phyloP scores from a whole-genome alignment of 441 rosid species.

The Pelargonium australe region DNA sequence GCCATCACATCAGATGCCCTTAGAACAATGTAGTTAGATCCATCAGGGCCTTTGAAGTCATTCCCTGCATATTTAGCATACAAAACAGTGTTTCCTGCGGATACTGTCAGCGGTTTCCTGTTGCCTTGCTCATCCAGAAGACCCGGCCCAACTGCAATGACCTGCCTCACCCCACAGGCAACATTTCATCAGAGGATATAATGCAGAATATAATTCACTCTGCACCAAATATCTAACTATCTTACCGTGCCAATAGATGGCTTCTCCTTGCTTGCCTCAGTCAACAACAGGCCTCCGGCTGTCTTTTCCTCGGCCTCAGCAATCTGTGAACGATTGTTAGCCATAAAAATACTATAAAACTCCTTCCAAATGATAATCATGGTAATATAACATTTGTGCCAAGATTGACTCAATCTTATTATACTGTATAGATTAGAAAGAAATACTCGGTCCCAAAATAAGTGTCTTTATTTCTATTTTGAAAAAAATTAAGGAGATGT shows the following conservation, averaged over 20 bases:
- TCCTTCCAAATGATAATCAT: neutral
- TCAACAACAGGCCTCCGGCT: constrained; percentile 81
- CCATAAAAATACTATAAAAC: neutral
- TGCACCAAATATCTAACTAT: neutral
- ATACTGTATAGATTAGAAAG: too few species aligned
- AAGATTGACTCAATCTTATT: neutral
- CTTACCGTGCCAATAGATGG: constrained; percentile 82
- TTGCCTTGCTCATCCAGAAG: constrained; percentile 70
- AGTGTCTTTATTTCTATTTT: too few species aligned
- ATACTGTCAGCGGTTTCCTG: constrained; percentile 36
- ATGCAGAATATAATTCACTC: neutral
- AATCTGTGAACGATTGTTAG: constrained; percentile 37
- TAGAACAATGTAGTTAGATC: constrained; percentile 67
- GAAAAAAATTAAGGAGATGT: too few species aligned
- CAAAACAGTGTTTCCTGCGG: constrained; percentile 67
- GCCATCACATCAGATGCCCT: constrained; percentile 88
- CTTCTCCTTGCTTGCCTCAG: constrained; percentile 78
- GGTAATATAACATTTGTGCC: neutral
- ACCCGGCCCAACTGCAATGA: constrained; percentile 82
- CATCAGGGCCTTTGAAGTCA: constrained; percentile 77
- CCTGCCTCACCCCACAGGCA: constrained; percentile 35
- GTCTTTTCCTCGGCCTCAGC: constrained; percentile 88
- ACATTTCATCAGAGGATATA: neutral
- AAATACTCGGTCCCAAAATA: too few species aligned
- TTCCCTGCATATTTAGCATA: constrained; percentile 91